Evolutionary conservation across 2,329 filamentous ascomycete species (phyloP).

Genomic region (Lizonia empirigonia): DNA sequence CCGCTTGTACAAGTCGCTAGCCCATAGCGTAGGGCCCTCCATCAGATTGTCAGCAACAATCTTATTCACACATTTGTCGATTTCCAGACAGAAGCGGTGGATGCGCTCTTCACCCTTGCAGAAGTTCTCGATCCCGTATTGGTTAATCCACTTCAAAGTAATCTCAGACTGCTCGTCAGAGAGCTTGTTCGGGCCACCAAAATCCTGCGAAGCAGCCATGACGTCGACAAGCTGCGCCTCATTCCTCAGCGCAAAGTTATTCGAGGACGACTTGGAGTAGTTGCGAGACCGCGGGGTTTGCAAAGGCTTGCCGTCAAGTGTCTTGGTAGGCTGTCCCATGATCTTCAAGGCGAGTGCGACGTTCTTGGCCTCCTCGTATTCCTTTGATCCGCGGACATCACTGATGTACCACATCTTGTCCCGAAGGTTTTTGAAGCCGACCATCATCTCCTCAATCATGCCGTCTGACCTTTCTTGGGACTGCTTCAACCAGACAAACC

Average conservation of each 20-base stretch:
- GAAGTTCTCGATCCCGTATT: conserved; percentile 85
- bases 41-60: conserved; percentile 83
- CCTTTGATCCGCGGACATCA: conserved; percentile 86
- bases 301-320: conserved; percentile 47
- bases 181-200: conserved; percentile 91
- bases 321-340: conserved; percentile 70
- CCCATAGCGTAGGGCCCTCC: conserved; percentile 88
- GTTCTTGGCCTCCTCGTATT: conserved; percentile 85
- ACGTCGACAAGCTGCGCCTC: conserved; percentile 88
- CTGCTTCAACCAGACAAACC: conserved; percentile 83
- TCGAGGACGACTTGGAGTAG: conserved; percentile 54
- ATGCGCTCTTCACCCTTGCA: conserved; percentile 94
- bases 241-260: conserved; percentile 73
- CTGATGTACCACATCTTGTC: conserved; percentile 99
- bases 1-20: conserved; percentile 82
- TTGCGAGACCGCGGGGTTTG: conserved; percentile 50
- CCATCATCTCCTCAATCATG: conserved; percentile 75
- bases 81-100: conserved; percentile 88
- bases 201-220: conserved; percentile 78
- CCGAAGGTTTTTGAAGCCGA: conserved; percentile 73
- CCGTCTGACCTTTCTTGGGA: conserved; percentile 78
- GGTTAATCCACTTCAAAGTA: conserved; percentile 80
- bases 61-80: conserved; percentile 83
- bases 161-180: conserved; percentile 94
- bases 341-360: conserved; percentile 87